Conservation (phyloP, 805 yeast genomes). For the Ogataea minuta region DNA sequence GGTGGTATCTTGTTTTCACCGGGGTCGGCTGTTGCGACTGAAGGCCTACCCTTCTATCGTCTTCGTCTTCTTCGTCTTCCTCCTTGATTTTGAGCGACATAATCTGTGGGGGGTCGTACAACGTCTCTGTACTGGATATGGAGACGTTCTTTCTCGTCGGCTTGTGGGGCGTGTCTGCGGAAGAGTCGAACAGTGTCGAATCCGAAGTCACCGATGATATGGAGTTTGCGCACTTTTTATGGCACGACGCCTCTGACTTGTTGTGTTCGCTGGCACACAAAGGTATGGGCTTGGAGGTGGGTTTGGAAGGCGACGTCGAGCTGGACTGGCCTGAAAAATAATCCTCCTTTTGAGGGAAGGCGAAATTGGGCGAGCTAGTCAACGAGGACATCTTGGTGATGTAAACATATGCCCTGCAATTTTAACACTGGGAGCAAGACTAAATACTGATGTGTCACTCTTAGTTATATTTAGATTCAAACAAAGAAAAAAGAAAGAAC, state of each 20-base stretch:
- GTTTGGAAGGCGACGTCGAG: conserved; percentile 1
- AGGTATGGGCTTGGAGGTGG: not conserved
- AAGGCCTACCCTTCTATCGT: conserved; percentile 4
- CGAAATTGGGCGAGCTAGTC: conserved; percentile 16
- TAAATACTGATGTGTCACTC: conserved; percentile 4
- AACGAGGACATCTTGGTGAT: conserved; percentile 14
- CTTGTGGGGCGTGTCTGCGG: conserved; percentile 1
- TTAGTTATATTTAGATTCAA: conserved; percentile 1
- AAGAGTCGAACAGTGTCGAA: conserved; percentile 19
- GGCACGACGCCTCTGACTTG: conserved; percentile 6
- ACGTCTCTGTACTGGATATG: conserved; percentile 23
- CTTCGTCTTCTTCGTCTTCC: conserved; percentile 19
- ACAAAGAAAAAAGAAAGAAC: conserved; percentile 8
- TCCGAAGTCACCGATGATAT: conserved; percentile 24
- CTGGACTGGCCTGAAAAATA: conserved; percentile 4
- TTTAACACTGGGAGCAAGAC: not conserved
- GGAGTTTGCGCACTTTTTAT: conserved; percentile 20
- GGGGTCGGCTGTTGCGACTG: conserved; percentile 13
- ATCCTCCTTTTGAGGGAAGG: conserved; percentile 11
- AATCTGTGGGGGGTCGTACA: conserved; percentile 20
- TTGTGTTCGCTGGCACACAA: conserved; percentile 4
- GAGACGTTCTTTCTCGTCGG: conserved; percentile 14
- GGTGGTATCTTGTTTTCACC: conserved; percentile 15
- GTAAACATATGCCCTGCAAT: conserved; percentile 1
- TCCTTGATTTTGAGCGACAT: conserved; percentile 18